Base-by-base conservation (phyloP, 2,329 filamentous ascomycete species). In the Alternaria sp. region DNA sequence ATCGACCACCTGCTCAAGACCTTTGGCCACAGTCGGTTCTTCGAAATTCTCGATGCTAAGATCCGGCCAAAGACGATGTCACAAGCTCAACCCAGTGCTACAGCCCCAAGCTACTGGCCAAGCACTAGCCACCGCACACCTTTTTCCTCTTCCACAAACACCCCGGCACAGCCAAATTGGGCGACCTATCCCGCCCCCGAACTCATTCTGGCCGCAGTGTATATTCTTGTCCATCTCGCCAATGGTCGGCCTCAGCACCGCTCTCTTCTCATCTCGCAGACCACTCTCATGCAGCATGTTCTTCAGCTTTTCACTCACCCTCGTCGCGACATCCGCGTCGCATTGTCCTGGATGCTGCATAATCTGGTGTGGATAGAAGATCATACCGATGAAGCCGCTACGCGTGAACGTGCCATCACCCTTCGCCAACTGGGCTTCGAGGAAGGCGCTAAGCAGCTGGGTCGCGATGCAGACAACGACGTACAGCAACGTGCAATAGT, bases 291-390 rank as follows among this genome's bases (percentile, higher is more conserved):
- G 63, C 89, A 87, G 71, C 86, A 91, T 51, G 84, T 97, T 50
- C 86, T 90, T 9, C 87, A 88, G 15, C 89, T 97, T 59, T 91
- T 96, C 71, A 87, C 84, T 49, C 92, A 93, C 79, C 86, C 88
- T 46, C 88, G 91, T 74, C 86, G 87, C 49, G 88, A 91, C 45
- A 90, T 99, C 7, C 89, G 95, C 6, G 86, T 90, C 19, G 90
- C 90, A 49, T 88, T 96, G 70, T 93, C 93, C 68, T 95, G 94
- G 86, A 85, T 97, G 46, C 86, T 96, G 47, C 91, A 90, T 76
- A 97, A 97, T 76, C 86, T 99, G 46, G 91, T 92, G 0, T 96
- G 91, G 85, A 86, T 90, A 65, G 94, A 97, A 65, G 90, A 95
- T 71, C 85, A 87, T 7, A 85, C 81, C 28, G 93, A 97, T 70